Percentiles rank a stretch among this genome's conserved stretches.
phyloP scores from a whole-genome alignment of 495 filamentous ascomycete genomes.

The Daldinia childiae region DNA sequence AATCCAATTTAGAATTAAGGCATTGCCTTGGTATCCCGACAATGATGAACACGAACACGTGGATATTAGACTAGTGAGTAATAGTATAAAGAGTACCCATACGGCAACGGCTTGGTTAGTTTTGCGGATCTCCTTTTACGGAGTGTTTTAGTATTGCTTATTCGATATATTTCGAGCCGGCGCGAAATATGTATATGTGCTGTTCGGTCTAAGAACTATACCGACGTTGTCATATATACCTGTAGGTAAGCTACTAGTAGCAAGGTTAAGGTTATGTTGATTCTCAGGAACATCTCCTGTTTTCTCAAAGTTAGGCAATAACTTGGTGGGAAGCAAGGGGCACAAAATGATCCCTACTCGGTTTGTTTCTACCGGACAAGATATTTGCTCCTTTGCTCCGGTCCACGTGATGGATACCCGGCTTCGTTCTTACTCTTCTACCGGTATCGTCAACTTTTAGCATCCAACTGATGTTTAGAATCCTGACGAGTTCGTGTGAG shows the following conservation, averaged over 20 bases:
- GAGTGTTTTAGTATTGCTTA: not conserved
- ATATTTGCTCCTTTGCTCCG: not conserved
- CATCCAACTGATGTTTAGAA: not conserved
- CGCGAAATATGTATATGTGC: not conserved
- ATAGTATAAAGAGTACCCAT: not conserved
- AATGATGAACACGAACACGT: conserved; percentile 1
- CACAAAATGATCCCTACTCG: not conserved
- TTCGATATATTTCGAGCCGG: not conserved
- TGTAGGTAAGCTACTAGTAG: too few species aligned
- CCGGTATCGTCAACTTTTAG: not conserved
- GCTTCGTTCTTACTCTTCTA: not conserved
- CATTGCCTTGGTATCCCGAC: not conserved
- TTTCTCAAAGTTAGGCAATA: not conserved
- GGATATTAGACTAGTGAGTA: not conserved
- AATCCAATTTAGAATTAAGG: not conserved
- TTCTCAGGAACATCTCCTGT: too few species aligned
- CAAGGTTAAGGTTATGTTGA: not conserved
- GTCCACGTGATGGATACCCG: not conserved
- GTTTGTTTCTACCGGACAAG: not conserved
- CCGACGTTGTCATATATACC: not conserved
- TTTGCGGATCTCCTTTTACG: not conserved
- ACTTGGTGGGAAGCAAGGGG: not conserved
- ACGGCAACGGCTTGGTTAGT: not conserved
- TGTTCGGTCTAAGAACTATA: not conserved
- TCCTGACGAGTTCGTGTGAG: not conserved